Percentiles rank a stretch among this genome's conserved stretches.
Conservation (phyloP, 2,329 filamentous ascomycete genomes). For the Arthrobotrys sphaeroides region DNA sequence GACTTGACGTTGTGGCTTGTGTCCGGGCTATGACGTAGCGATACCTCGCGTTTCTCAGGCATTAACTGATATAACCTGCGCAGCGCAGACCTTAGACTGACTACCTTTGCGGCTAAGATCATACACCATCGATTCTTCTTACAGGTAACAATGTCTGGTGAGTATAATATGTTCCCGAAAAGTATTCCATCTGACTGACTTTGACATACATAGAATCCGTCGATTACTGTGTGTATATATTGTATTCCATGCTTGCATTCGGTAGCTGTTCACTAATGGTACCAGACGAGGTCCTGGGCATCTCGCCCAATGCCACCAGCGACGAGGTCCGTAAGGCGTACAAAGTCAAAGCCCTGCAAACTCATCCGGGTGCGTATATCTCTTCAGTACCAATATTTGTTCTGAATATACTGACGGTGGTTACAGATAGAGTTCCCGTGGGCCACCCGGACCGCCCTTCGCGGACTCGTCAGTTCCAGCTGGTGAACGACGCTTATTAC, state of each 20-base stretch:
- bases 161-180: no score
- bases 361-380: conserved; percentile 30
- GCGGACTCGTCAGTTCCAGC: conserved; percentile 88
- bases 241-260: not conserved
- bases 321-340: conserved; percentile 93
- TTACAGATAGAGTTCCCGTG: conserved; percentile 86
- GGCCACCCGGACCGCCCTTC: conserved; percentile 82
- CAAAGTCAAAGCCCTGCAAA: conserved; percentile 72
- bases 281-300: conserved; percentile 76
- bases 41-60: not conserved
- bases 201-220: conserved; percentile 1
- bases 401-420: conserved; percentile 84
- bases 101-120: no score
- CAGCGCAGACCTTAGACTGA: not conserved
- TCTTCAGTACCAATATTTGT: not conserved
- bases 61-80: no score
- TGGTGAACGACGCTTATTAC: conserved; percentile 93
- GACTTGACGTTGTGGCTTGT: not conserved
- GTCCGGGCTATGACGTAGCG: conserved; percentile 14
- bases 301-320: conserved; percentile 76
- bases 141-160: no score
- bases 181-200: no score
- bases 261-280: conserved; percentile 44
- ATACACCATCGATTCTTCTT: no score
- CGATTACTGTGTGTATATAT: not conserved